Base-by-base conservation (phyloP, 768 basidiomycete genomes). In the Termitomyces sp. region DNA sequence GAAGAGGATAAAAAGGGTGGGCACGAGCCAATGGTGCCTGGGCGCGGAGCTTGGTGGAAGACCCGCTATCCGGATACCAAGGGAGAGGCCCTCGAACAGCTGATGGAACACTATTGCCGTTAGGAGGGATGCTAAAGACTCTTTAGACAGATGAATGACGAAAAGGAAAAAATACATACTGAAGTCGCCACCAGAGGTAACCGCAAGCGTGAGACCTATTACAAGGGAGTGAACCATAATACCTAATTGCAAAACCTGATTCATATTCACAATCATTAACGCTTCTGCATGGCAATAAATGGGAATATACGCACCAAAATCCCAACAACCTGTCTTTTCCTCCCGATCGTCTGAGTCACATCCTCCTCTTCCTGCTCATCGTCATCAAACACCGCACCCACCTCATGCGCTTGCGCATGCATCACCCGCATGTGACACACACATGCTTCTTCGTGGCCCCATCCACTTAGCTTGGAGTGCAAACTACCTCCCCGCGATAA, bases 141-240 rank as follows among this genome's bases (percentile, higher is more conserved):
- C 24, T 49, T 33, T 6, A 61, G 44, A 10, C 37, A 53, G 3
- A 26, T 28, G 16, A 39, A 52, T 10, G 9, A 34, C 12, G 8
- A 18, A 5, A 34, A 12, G 18, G 59, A 24, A 55, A 47, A 33
- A n/a, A 5, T 52, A 79, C 85, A 57, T 58, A 90, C 89, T 78
- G 60, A 92, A 91, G 54, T 90, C 88, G 1, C 81, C 62, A 18
- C 88, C 86, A 5, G 79, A 74, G 4, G 87, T 82, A 55, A 92
- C 81, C 1, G 88, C 80, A 20, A 92, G 73, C 4, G 91, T 92
- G 22, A 92, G 68, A 2, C 91, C 91, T 56, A 93, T 90, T 33
- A 92, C 82, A 47, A 93, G 67, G 2, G 91, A 87, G 66, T 94
- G 84, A 50, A 94, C 78, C 90, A 94, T 88, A 64, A 95, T 90